These are phyloP conservation scores for Pneumocystis wakefieldiae DNA, from an alignment of 1,139 yeast genomes.

Conservation along the genomic window DNA sequence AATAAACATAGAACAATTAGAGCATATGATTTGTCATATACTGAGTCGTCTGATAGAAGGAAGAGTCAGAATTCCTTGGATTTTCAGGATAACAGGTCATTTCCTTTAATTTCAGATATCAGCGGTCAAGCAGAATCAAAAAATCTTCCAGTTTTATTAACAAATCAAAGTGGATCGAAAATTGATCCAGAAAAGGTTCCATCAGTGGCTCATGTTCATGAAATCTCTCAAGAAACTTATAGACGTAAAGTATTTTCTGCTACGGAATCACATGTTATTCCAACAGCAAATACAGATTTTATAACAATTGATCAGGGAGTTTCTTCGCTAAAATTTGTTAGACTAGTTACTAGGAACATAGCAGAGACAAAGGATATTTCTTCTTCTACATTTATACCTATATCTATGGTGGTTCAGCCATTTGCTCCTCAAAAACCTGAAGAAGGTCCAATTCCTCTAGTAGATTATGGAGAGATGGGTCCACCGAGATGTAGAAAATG, in stretches of 20 bases:
- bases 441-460: constrained; percentile 51
- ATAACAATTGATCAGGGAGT: constrained; percentile 68
- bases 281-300: constrained; percentile 62
- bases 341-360: constrained; percentile 69
- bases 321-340: constrained; percentile 63
- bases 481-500: constrained; percentile 89
- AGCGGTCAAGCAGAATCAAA: background rate
- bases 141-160: background rate
- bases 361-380: constrained; percentile 65
- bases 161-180: background rate
- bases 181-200: background rate
- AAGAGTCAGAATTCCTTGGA: background rate
- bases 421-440: constrained; percentile 43
- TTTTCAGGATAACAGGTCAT: background rate
- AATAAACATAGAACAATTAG: background rate
- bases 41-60: background rate
- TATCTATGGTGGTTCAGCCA: constrained; percentile 70
- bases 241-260: constrained; percentile 36
- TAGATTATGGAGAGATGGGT: constrained; percentile 43
- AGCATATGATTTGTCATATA: background rate
- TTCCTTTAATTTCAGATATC: background rate
- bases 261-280: constrained; percentile 64
- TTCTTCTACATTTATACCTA: constrained; percentile 58
- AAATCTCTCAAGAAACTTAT: background rate
- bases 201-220: background rate